Percentiles rank a stretch among this genome's conserved stretches.
Conservation (phyloP, 768 basidiomycete genomes). For the Mycena haematopus region DNA sequence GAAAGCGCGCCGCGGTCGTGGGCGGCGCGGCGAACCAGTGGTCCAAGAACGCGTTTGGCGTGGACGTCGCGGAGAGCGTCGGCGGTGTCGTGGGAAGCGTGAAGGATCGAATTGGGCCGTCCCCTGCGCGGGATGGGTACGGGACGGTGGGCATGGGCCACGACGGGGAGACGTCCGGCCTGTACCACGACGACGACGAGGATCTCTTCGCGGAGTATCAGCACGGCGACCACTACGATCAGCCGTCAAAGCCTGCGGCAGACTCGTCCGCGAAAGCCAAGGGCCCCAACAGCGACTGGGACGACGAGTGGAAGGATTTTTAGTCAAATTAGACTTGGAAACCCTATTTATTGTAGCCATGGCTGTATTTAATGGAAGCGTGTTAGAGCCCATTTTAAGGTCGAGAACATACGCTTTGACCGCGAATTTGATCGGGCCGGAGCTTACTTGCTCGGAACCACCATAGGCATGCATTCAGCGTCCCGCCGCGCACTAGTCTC, state of each 20-base stretch:
- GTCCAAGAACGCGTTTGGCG: conserved; percentile 78
- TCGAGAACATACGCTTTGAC: conserved; percentile 12
- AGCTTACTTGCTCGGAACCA: background rate
- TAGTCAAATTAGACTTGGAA: conserved; percentile 34
- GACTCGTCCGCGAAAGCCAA: conserved; percentile 36
- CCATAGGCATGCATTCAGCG: conserved; percentile 1
- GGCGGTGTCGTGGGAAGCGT: conserved; percentile 72
- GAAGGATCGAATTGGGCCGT: conserved; percentile 60
- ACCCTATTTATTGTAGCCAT: conserved; percentile 18
- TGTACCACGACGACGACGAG: conserved; percentile 74
- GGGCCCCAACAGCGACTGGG: conserved; percentile 58
- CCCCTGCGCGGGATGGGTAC: conserved; percentile 61
- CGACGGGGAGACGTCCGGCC: conserved; percentile 62
- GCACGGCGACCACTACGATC: conserved; percentile 36
- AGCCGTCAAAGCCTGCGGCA: conserved; percentile 29
- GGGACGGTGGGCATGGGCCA: conserved; percentile 52
- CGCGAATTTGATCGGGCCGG: conserved; percentile 14
- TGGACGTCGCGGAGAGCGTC: conserved; percentile 84
- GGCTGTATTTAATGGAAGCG: background rate
- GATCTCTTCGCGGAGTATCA: conserved; percentile 65
- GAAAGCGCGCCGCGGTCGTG: conserved; percentile 64
- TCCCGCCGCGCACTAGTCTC: conserved; percentile 3
- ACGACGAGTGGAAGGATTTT: conserved; percentile 83
- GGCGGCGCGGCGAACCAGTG: conserved; percentile 77
- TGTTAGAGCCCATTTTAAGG: background rate